Conservation (phyloP, 768 basidiomycete species). For the Daedaleopsis nitida region DNA sequence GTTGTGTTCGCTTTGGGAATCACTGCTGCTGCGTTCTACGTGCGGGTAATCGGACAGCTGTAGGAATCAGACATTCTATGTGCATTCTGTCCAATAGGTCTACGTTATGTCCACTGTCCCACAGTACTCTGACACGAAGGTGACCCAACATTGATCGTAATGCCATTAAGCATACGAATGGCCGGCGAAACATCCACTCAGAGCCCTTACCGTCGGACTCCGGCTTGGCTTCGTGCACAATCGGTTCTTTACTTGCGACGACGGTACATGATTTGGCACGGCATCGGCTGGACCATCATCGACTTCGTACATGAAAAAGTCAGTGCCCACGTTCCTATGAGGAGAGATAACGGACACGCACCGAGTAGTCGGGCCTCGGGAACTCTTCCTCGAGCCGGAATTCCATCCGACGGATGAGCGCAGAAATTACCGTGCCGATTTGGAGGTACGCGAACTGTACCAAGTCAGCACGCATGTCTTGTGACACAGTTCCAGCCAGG, state of each 20-base stretch:
- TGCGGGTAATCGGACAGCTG: neutral
- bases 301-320: conserved; percentile 58
- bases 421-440: conserved; percentile 79
- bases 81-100: no score
- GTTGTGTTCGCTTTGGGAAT: conserved; percentile 36
- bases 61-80: no score
- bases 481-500: no score
- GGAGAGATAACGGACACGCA: conserved; percentile 41
- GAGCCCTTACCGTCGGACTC: no score
- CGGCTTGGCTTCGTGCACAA: no score
- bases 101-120: no score
- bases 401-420: conserved; percentile 76
- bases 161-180: no score
- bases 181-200: no score
- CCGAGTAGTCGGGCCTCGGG: conserved; percentile 89
- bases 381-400: conserved; percentile 67
- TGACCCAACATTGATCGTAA: no score
- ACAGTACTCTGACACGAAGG: no score
- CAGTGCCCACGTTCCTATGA: neutral
- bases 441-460: conserved; percentile 98
- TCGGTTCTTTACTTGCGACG: conserved; percentile 64
- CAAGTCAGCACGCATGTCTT: no score
- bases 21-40: conserved; percentile 20
- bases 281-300: conserved; percentile 88
- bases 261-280: conserved; percentile 65